Conservation (phyloP, 1,284 basidiomycete species). For the Agaricales sp. region DNA sequence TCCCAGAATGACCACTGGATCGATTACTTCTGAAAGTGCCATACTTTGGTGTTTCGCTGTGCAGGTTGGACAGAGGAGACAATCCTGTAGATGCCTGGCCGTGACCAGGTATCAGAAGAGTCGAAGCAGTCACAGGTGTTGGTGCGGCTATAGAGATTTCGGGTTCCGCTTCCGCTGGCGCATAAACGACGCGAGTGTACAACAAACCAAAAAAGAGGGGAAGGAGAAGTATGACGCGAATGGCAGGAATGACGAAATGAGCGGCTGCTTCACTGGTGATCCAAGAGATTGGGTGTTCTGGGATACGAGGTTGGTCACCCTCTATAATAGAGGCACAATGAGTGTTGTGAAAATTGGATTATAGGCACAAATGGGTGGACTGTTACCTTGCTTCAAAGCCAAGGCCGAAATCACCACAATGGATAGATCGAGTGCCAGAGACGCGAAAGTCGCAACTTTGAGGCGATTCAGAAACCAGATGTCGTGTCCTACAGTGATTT, state of each 20-base stretch:
- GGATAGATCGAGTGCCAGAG: conserved; percentile 48
- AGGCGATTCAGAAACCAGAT: conserved; percentile 60
- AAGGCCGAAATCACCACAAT: conserved; percentile 32
- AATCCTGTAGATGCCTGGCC: conserved; percentile 35
- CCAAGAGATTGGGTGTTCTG: conserved; percentile 27
- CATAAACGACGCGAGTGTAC: conserved; percentile 52
- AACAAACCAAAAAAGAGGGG: conserved; percentile 47
- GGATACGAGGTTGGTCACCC: conserved; percentile 20
- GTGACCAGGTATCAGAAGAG: conserved; percentile 30
- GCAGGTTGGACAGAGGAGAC: conserved; percentile 28
- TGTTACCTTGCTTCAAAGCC: background rate
- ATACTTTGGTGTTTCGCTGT: conserved; percentile 49
- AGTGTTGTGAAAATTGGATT: no score
- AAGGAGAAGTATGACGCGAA: conserved; percentile 54
- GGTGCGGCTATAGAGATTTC: conserved; percentile 14
- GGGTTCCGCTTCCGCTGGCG: conserved; percentile 33
- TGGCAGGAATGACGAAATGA: conserved; percentile 50
- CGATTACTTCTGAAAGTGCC: conserved; percentile 57
- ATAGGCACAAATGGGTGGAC: background rate
- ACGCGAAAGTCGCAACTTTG: conserved; percentile 37
- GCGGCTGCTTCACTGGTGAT: background rate
- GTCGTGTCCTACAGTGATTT: conserved; percentile 47
- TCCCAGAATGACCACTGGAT: conserved; percentile 28
- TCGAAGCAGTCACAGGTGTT: conserved; percentile 26
- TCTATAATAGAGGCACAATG: no score